Evolutionary conservation across 495 filamentous ascomycete genomes (phyloP).

Genomic region (Neurospora pannonica): DNA sequence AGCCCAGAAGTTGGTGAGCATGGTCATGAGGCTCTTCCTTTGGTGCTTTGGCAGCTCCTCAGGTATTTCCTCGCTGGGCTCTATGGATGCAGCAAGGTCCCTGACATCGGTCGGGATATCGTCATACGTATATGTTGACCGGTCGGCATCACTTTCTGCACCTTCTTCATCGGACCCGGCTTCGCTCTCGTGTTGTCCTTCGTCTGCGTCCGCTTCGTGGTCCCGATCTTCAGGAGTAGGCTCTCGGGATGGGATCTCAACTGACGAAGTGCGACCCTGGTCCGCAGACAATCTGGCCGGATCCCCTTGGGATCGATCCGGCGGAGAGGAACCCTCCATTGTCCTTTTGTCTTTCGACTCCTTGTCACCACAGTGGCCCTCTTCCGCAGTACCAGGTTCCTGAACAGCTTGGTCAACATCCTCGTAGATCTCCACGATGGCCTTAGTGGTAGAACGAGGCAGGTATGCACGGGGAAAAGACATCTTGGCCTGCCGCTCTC

Average conservation of each 20-base stretch:
- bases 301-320: slow-evolving; percentile 15
- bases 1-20: slow-evolving; percentile 96
- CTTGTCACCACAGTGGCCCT: slow-evolving; percentile 33
- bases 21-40: slow-evolving; percentile 83
- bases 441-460: slow-evolving; percentile 84
- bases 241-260: slow-evolving; percentile 16
- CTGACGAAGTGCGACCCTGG: slow-evolving; percentile 5
- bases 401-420: slow-evolving; percentile 89
- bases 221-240: slow-evolving; percentile 29
- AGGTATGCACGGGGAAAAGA: slow-evolving; percentile 69
- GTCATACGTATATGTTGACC: slow-evolving; percentile 40
- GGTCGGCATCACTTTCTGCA: slow-evolving; percentile 64
- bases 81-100: slow-evolving; percentile 53
- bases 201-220: slow-evolving; percentile 42
- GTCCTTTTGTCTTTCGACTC: slow-evolving; percentile 12
- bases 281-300: not conserved
- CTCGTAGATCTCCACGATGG: slow-evolving; percentile 90
- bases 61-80: slow-evolving; percentile 52
- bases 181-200: slow-evolving; percentile 41
- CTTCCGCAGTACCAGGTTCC: slow-evolving; percentile 66
- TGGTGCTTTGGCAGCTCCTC: slow-evolving; percentile 83
- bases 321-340: slow-evolving; percentile 8
- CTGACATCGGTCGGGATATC: slow-evolving; percentile 45
- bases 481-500: slow-evolving; percentile 70
- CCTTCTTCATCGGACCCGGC: slow-evolving; percentile 57